phyloP scores from a whole-genome alignment of 2,329 filamentous ascomycete genomes.

The Colletotrichum chlorophyti region DNA sequence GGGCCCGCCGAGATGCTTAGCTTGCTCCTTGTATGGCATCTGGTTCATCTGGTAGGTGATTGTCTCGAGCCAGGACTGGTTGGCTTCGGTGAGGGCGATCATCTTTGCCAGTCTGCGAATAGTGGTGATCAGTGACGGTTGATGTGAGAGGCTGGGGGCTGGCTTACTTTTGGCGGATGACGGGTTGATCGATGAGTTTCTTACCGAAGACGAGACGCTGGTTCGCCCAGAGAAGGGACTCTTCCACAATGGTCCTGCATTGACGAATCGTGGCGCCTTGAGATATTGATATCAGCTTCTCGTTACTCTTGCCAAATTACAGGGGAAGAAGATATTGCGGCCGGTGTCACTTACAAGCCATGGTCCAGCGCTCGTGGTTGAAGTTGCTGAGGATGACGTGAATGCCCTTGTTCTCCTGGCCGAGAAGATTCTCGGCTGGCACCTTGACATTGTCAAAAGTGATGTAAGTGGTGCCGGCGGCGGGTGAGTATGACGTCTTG shows the following conservation, averaged over 20 bases:
- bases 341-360: conserved; percentile 72
- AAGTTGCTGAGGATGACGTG: conserved; percentile 86
- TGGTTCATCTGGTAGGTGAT: conserved; percentile 89
- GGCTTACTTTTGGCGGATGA: conserved; percentile 76
- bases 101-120: conserved; percentile 75
- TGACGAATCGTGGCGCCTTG: conserved; percentile 65
- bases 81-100: conserved; percentile 82
- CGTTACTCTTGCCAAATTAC: neutral
- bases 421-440: conserved; percentile 77
- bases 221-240: conserved; percentile 88
- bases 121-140: conserved; percentile 8
- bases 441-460: conserved; percentile 90
- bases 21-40: conserved; percentile 81
- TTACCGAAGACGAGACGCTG: conserved; percentile 87
- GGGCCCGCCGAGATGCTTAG: conserved; percentile 77
- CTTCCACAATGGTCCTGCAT: conserved; percentile 76
- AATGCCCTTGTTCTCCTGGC: conserved; percentile 86
- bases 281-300: conserved; percentile 30
- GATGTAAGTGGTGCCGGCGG: conserved; percentile 80
- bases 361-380: conserved; percentile 85
- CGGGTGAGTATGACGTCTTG: conserved; percentile 81
- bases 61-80: conserved; percentile 84
- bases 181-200: conserved; percentile 81
- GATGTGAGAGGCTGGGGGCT: neutral
- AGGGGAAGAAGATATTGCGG: conserved; percentile 30